Percentiles rank a stretch among this genome's conserved stretches.
Evolutionary conservation across 345 rosid genomes (phyloP).

Genomic region (Ceriops tagal): DNA sequence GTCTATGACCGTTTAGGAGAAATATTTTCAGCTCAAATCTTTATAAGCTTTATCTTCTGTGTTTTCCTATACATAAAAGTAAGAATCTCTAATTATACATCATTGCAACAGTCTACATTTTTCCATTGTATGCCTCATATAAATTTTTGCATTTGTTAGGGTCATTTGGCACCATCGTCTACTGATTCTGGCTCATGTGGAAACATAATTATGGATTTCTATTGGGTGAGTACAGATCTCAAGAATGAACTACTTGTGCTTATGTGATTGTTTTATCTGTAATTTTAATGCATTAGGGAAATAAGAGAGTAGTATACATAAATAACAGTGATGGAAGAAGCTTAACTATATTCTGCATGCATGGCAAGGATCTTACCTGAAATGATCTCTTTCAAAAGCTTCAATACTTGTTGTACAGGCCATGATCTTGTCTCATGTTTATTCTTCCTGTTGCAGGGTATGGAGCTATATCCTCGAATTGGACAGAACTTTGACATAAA

Average conservation of each 20-base stretch:
- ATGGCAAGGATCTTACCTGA: not conserved
- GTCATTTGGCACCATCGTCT: slow-evolving; percentile 90
- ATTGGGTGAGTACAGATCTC: slow-evolving; percentile 65
- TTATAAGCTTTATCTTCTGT: slow-evolving; percentile 91
- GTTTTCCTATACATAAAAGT: slow-evolving; percentile 83
- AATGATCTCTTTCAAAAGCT: not conserved
- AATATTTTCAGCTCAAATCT: slow-evolving; percentile 81
- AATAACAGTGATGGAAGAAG: not conserved
- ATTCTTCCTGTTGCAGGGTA: slow-evolving; percentile 58
- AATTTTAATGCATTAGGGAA: not conserved
- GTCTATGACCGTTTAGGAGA: slow-evolving; percentile 97
- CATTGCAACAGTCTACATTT: slow-evolving; percentile 11
- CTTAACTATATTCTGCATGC: not conserved
- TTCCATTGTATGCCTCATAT: slow-evolving; percentile 22
- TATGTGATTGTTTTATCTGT: not conserved
- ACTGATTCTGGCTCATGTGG: slow-evolving; percentile 92
- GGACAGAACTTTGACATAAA: slow-evolving; percentile 95
- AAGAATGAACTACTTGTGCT: slow-evolving; percentile 1
- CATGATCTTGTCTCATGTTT: slow-evolving; percentile 18
- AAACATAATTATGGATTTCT: slow-evolving; percentile 86
- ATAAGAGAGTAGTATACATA: not conserved
- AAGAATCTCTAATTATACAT: slow-evolving; percentile 26
- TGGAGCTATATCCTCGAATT: slow-evolving; percentile 98
- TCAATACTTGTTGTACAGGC: not conserved
- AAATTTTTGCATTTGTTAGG: slow-evolving; percentile 44